Percentiles rank a stretch among this genome's conserved stretches.
These are phyloP conservation scores for Prunus dulcis DNA, from an alignment of 306 rosid genomes.

Conservation along the genomic window DNA sequence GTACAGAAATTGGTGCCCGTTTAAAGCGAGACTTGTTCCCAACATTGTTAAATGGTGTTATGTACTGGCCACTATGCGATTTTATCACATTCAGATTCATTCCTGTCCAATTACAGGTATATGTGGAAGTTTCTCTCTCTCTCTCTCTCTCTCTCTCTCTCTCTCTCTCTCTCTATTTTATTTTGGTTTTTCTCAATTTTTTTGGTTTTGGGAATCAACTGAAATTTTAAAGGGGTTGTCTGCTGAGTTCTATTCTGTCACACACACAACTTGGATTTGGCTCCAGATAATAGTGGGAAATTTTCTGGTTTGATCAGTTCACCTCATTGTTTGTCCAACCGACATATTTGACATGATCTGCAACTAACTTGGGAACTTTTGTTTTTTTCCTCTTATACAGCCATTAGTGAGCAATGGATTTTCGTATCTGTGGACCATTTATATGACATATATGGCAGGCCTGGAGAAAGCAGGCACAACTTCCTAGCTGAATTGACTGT, in stretches of 20 bases:
- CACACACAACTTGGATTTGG: not conserved
- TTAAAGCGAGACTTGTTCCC: slow-evolving; percentile 79
- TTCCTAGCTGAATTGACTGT: slow-evolving; percentile 31
- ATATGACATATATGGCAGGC: slow-evolving; percentile 92
- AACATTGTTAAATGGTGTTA: slow-evolving; percentile 62
- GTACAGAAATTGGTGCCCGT: slow-evolving; percentile 59
- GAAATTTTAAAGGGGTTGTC: not conserved
- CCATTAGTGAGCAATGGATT: slow-evolving; percentile 91
- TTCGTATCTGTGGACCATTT: slow-evolving; percentile 87
- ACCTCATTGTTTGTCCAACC: not conserved
- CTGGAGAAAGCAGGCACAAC: slow-evolving; percentile 50
- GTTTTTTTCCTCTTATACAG: slow-evolving; percentile 38
- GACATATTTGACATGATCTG: not conserved
- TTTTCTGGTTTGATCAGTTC: not conserved
- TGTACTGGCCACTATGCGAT: slow-evolving; percentile 94
- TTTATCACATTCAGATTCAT: slow-evolving; percentile 79
- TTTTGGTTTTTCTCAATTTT: not conserved
- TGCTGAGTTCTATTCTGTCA: not conserved
- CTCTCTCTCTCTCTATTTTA: not conserved
- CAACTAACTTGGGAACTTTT: slow-evolving; percentile 5
- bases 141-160: too few species aligned
- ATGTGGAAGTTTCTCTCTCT: not conserved
- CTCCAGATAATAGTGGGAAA: not conserved
- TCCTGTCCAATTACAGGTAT: slow-evolving; percentile 94
- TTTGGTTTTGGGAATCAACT: not conserved